Evolutionary conservation across 768 basidiomycete genomes (phyloP).

Genomic region (Cytidiella melzeri): DNA sequence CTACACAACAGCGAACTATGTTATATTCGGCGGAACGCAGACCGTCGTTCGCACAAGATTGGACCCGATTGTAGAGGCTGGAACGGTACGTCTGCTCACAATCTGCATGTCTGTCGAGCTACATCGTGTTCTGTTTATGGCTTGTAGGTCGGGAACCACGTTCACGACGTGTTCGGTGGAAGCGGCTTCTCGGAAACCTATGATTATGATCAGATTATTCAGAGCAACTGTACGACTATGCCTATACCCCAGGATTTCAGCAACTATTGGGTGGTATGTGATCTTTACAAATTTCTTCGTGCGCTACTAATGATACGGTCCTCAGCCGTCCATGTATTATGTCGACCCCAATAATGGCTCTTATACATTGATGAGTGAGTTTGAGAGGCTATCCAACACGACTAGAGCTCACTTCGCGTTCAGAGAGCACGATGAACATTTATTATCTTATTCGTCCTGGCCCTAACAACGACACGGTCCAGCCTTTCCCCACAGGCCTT

Average conservation of each 20-base stretch:
- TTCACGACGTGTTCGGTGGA: conserved; percentile 13
- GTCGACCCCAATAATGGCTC: conserved; percentile 11
- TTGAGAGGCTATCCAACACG: background rate
- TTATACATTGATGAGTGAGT: conserved; percentile 12
- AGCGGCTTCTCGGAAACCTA: conserved; percentile 12
- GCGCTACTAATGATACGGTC: too few species aligned
- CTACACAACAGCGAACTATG: conserved; percentile 6
- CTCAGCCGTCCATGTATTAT: conserved; percentile 13
- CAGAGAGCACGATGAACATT: conserved; percentile 14
- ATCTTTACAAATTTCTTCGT: background rate
- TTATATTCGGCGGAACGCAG: conserved; percentile 13
- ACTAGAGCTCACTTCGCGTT: background rate
- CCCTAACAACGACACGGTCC: conserved; percentile 10
- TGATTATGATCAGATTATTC: conserved; percentile 5
- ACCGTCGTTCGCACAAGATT: conserved; percentile 12
- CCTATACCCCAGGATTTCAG: conserved; percentile 12
- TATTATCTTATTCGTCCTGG: conserved; percentile 15
- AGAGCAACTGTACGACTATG: conserved; percentile 9
- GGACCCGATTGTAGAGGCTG: conserved; percentile 13
- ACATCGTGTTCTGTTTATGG: background rate
- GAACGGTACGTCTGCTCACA: conserved; percentile 7
- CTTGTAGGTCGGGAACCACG: conserved; percentile 10
- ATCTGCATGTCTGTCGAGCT: background rate
- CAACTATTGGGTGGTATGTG: conserved; percentile 16
- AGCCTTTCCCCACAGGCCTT: conserved; percentile 13